phyloP scores from a whole-genome alignment of 1,139 yeast genomes.

The Yamadazyma siamensis region DNA sequence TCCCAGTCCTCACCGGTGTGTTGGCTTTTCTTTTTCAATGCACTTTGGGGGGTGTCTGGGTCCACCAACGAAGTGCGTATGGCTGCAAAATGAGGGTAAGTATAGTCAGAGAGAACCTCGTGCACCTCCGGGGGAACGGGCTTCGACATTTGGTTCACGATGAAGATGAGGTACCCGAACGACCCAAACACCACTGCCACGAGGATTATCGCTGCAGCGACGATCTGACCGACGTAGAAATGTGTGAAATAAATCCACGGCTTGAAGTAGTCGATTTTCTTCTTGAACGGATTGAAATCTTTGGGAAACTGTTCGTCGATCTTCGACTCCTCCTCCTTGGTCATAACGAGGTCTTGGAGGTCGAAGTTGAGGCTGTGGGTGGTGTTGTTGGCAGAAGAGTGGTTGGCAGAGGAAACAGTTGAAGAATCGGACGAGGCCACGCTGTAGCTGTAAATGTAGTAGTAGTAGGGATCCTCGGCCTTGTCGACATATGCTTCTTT shows the following conservation, averaged over 20 bases:
- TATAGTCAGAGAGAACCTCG: constrained; percentile 15
- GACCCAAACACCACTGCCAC: constrained; percentile 14
- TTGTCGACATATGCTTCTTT: constrained; percentile 8
- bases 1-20: constrained; percentile 20
- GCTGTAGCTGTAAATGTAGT: constrained; percentile 7
- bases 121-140: constrained; percentile 15
- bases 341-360: constrained; percentile 10
- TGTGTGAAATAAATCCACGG: constrained; percentile 11
- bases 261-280: constrained; percentile 12
- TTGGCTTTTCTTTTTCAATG: constrained; percentile 9
- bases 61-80: constrained; percentile 24
- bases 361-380: too few relatives aligned
- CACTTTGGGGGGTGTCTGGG: constrained; percentile 24
- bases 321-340: constrained; percentile 10
- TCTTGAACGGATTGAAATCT: constrained; percentile 11
- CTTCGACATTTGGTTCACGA: constrained; percentile 6
- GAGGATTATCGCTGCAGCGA: constrained; percentile 12
- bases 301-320: constrained; percentile 10
- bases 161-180: constrained; percentile 12
- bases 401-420: background rate
- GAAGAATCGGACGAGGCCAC: constrained; percentile 4
- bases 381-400: background rate
- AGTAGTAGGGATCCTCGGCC: constrained; percentile 15
- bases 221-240: constrained; percentile 10
- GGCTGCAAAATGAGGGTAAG: constrained; percentile 21